Conservation (phyloP, 1,284 basidiomycete genomes). For the Rhizopogon hawkerae region DNA sequence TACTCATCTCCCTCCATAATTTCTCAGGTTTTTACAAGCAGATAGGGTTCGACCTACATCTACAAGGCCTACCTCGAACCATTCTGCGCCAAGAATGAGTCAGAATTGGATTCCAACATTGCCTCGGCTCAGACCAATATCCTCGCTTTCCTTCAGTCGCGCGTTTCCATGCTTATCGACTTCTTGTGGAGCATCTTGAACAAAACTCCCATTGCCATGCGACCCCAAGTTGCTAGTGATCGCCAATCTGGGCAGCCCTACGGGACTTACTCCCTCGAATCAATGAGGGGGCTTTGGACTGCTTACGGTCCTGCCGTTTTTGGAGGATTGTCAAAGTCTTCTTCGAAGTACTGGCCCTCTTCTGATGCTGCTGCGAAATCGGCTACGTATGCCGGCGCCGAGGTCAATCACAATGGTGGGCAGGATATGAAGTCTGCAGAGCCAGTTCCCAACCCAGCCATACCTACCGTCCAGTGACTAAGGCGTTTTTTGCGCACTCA, state of each 20-base stretch:
- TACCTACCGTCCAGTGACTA: neutral
- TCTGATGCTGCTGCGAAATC: conserved; percentile 12
- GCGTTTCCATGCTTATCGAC: conserved; percentile 40
- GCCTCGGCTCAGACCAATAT: conserved; percentile 43
- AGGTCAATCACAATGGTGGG: conserved; percentile 7
- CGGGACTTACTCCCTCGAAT: conserved; percentile 17
- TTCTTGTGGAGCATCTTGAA: conserved; percentile 36
- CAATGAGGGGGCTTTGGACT: conserved; percentile 31
- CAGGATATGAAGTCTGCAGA: neutral
- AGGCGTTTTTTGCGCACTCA: neutral
- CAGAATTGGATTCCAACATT: conserved; percentile 58
- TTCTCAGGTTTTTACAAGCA: neutral
- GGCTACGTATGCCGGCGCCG: conserved; percentile 9
- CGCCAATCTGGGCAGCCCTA: conserved; percentile 7
- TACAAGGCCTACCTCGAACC: conserved; percentile 62
- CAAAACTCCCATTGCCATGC: conserved; percentile 28
- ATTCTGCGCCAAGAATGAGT: conserved; percentile 58
- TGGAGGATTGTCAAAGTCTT: conserved; percentile 16
- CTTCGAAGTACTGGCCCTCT: conserved; percentile 1
- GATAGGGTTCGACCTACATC: conserved; percentile 65
- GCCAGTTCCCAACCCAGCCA: neutral
- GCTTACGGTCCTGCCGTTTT: conserved; percentile 29
- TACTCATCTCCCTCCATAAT: conserved; percentile 1
- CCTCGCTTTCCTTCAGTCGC: conserved; percentile 43
- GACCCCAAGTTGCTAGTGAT: conserved; percentile 15